Base-by-base conservation (phyloP, 441 rosid species). In the Rhodomyrtus psidioides region DNA sequence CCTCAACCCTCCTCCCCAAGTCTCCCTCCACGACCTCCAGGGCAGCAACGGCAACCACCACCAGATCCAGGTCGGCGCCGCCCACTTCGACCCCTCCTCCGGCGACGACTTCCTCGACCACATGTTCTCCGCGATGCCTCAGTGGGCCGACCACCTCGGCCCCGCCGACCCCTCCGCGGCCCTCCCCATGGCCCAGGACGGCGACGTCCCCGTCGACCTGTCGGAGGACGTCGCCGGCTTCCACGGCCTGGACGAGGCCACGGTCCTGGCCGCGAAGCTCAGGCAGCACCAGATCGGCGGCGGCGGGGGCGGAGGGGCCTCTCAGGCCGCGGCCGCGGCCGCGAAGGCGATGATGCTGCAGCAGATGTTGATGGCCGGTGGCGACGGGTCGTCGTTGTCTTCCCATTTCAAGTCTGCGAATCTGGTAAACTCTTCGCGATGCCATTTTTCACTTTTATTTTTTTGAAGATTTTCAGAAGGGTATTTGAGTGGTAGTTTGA, bases 211-310 rank as follows among this genome's bases (percentile, higher is more conserved):
- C 79, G 42, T 70, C 49, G 89, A 93, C 86, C 89, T 89, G 55
- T 82, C 90, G 9, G 93, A 93, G 9, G 93, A 93, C 57, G 93
- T 93, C 70, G 91, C 86, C 70, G 91, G 86, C 46, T 91, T 90
- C 83, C 96, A 89, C 90, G 79, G 79, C 49, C 91, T 91, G 82
- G 88, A 91, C 44, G 94, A 88, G 84, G 87, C 92, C 17, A 79
- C 85, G 27, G 55, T 90, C 86, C 87, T 94, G 27, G 94, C 94
- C 34, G 91, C 95, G 74, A 94, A 91, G 92, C 90, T 94, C 57
- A 88, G 94, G 49, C 96, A 91, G 55, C 95, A 94, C 75, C 96
- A 93, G 91, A 93, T 93, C 91, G 91, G 91, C 85, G 87, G 87
- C 26, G 76, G 85, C 6, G 81, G 84, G 26, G 55, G 2, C 9